phyloP scores from a whole-genome alignment of 257 asterid species.

The Euphrasia confusa region DNA sequence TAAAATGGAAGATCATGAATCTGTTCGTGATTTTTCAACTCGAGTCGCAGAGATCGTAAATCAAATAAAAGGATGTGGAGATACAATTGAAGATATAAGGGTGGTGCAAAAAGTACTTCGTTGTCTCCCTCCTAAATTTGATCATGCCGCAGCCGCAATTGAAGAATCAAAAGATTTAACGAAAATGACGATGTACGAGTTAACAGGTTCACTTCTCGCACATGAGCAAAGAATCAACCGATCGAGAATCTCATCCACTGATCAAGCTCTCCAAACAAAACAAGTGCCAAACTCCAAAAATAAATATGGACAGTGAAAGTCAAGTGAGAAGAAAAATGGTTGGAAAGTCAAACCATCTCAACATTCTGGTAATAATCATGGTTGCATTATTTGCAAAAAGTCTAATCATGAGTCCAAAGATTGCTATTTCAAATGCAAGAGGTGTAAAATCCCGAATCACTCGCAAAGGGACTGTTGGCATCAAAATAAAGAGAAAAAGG shows the following conservation, averaged over 20 bases:
- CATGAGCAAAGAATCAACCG: slow-evolving; percentile 1
- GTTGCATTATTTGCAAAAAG: too few relatives aligned
- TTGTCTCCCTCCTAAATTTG: slow-evolving; percentile 6
- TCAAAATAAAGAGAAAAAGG: too few relatives aligned
- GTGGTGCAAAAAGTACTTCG: background rate
- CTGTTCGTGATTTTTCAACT: too few relatives aligned
- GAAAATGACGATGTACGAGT: background rate
- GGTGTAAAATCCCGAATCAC: too few relatives aligned
- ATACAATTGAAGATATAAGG: background rate
- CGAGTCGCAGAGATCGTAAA: too few relatives aligned
- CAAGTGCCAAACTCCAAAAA: background rate
- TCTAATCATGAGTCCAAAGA: background rate
- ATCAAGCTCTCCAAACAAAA: slow-evolving; percentile 9
- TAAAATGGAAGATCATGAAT: too few relatives aligned
- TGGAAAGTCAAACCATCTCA: background rate
- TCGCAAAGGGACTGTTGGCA: too few relatives aligned
- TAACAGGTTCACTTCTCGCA: background rate
- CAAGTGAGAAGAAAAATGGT: too few relatives aligned
- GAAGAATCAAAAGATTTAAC: slow-evolving; percentile 13
- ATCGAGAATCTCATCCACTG: background rate
- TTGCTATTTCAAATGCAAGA: too few relatives aligned
- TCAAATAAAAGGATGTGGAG: background rate
- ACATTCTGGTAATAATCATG: too few relatives aligned
- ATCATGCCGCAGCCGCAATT: background rate
- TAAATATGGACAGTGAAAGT: background rate